These are phyloP conservation scores for Neurospora hispaniola DNA, from an alignment of 495 filamentous ascomycete genomes.

Conservation along the genomic window DNA sequence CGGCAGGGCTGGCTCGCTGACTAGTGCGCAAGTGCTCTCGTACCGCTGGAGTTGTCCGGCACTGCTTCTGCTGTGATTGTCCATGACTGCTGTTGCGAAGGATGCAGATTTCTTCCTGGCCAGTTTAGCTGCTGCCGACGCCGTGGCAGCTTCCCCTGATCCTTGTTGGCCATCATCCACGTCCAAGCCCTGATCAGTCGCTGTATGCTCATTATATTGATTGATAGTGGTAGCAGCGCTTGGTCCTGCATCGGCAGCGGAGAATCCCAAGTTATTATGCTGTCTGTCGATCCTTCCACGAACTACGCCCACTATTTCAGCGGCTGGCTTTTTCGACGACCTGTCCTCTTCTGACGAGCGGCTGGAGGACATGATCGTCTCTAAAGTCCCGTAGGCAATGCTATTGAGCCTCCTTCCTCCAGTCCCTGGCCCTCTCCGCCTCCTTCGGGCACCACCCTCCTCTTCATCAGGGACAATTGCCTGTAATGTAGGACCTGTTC, in stretches of 20 bases:
- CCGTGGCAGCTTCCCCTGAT: background rate
- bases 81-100: constrained; percentile 38
- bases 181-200: background rate
- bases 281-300: constrained; percentile 30
- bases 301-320: constrained; percentile 38
- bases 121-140: constrained; percentile 7
- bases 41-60: background rate
- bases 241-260: constrained; percentile 8
- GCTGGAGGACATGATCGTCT: constrained; percentile 48
- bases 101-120: constrained; percentile 32
- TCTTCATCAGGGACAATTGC: constrained; percentile 40
- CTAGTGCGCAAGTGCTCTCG: constrained; percentile 19
- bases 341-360: constrained; percentile 45
- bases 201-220: background rate
- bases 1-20: constrained; percentile 38
- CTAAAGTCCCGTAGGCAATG: constrained; percentile 40
- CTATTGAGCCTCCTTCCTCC: constrained; percentile 28
- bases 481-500: constrained; percentile 36
- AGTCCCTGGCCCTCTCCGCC: constrained; percentile 19
- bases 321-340: constrained; percentile 37
- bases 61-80: constrained; percentile 15
- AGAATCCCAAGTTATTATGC: constrained; percentile 12
- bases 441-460: constrained; percentile 14
- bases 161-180: background rate
- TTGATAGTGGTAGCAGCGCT: background rate